Percentiles rank a stretch among this genome's conserved stretches.
phyloP scores from a whole-genome alignment of 495 filamentous ascomycete genomes.

The Neurospora cerealis region DNA sequence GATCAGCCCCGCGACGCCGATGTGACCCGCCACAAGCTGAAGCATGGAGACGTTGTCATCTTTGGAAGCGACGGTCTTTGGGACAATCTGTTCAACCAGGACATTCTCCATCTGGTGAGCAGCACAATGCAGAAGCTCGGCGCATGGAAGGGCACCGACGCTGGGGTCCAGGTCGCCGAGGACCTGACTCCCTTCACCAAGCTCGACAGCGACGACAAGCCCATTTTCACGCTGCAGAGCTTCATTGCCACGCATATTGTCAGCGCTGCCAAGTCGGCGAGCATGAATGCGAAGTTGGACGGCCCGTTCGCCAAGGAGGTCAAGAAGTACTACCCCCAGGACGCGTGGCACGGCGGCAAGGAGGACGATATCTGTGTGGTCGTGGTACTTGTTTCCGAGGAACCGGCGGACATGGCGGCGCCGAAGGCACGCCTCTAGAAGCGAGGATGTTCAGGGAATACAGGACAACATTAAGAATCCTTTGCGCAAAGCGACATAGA shows the following conservation, averaged over 20 bases:
- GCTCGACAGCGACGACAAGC: constrained; percentile 19
- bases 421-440: not conserved
- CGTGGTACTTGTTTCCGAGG: constrained; percentile 59
- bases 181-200: constrained; percentile 43
- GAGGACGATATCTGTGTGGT: constrained; percentile 84
- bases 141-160: constrained; percentile 59
- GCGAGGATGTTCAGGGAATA: not conserved
- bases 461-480: not conserved
- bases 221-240: constrained; percentile 51
- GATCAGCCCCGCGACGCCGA: constrained; percentile 81
- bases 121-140: constrained; percentile 58
- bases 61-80: constrained; percentile 93
- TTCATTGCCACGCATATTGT: constrained; percentile 69
- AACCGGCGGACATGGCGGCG: constrained; percentile 29
- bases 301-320: constrained; percentile 94
- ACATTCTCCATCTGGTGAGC: constrained; percentile 71
- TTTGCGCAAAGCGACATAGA: not conserved
- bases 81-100: constrained; percentile 89
- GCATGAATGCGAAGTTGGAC: constrained; percentile 64
- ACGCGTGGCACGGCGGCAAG: constrained; percentile 78
- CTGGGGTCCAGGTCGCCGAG: constrained; percentile 48
- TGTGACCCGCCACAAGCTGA: constrained; percentile 60
- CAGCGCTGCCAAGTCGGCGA: constrained; percentile 72
- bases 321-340: constrained; percentile 72
- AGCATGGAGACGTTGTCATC: constrained; percentile 83